Evolutionary conservation across 768 basidiomycete species (phyloP).

Genomic region (Mycena vitilis): DNA sequence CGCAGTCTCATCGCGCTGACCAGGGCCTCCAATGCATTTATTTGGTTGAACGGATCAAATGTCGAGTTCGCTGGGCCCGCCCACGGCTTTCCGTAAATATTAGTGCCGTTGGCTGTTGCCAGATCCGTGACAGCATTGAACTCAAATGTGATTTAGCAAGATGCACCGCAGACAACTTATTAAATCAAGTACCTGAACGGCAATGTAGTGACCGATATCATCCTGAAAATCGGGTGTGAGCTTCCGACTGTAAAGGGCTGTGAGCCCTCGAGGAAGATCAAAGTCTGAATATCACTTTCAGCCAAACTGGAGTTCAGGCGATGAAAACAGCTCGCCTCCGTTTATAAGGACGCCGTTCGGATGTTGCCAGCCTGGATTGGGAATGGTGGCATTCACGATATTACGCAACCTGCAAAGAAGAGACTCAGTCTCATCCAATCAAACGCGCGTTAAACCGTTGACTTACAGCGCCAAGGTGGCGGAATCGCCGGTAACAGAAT

Average conservation of each 20-base stretch:
- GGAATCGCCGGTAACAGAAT: neutral
- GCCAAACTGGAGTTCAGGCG: neutral
- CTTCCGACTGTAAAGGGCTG: neutral
- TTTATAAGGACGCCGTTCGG: slow-evolving; percentile 8
- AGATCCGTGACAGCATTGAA: slow-evolving; percentile 7
- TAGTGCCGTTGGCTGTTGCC: neutral
- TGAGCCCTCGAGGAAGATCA: slow-evolving; percentile 6
- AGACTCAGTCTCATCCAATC: neutral
- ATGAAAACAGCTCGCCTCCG: slow-evolving; percentile 1
- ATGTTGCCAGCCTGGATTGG: slow-evolving; percentile 8
- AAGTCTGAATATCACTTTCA: neutral
- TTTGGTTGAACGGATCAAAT: neutral
- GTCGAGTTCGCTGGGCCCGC: neutral
- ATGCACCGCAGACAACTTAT: neutral
- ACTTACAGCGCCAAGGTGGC: neutral
- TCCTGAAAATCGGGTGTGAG: neutral
- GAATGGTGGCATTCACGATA: slow-evolving; percentile 13
- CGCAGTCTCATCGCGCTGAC: slow-evolving; percentile 1
- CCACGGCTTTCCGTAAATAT: neutral
- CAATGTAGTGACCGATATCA: neutral
- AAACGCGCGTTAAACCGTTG: no score
- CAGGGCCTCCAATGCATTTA: neutral
- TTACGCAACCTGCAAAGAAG: neutral
- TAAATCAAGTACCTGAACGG: neutral
- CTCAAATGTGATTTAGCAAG: neutral